Evolutionary conservation across 768 basidiomycete genomes (phyloP).

Genomic region (Hygrophoropsis aurantiaca): DNA sequence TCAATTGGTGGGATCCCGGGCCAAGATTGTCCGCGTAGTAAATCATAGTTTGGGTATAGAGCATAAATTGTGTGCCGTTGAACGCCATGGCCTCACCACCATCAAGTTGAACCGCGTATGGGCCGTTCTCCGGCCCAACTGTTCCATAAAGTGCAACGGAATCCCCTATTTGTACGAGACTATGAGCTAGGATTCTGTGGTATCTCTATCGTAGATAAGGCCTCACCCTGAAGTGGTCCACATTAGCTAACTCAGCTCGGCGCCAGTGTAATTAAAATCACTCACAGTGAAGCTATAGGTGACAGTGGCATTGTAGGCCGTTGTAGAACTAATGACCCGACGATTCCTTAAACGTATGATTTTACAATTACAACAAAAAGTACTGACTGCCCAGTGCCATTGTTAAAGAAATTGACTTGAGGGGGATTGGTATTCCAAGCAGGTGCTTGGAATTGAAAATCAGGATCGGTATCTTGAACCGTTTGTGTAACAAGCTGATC

Average conservation of each 20-base stretch:
- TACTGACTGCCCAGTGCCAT: conserved; percentile 44
- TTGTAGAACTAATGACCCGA: conserved; percentile 34
- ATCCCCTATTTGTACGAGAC: conserved; percentile 31
- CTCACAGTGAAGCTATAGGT: conserved; percentile 41
- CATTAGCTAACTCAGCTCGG: no score
- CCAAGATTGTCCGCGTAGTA: conserved; percentile 29
- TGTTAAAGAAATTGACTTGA: conserved; percentile 37
- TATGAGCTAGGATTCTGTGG: not conserved
- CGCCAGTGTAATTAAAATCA: conserved; percentile 14
- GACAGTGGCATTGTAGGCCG: conserved; percentile 29
- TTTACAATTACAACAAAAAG: not conserved
- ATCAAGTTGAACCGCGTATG: conserved; percentile 37
- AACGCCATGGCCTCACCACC: conserved; percentile 14
- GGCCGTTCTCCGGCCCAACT: conserved; percentile 33
- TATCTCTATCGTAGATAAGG: conserved; percentile 25
- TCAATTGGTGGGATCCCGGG: conserved; percentile 26
- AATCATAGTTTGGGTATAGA: conserved; percentile 16
- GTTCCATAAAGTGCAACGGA: conserved; percentile 46
- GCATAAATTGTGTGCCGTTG: not conserved
- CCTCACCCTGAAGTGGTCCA: no score
- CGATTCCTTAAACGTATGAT: conserved; percentile 19
- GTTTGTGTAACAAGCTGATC: conserved; percentile 17
- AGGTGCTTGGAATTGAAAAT: conserved; percentile 36
- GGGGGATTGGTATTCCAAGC: conserved; percentile 35
- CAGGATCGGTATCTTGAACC: conserved; percentile 34